Base-by-base conservation (phyloP, 306 rosid species). In the Medicago ruthenica region DNA sequence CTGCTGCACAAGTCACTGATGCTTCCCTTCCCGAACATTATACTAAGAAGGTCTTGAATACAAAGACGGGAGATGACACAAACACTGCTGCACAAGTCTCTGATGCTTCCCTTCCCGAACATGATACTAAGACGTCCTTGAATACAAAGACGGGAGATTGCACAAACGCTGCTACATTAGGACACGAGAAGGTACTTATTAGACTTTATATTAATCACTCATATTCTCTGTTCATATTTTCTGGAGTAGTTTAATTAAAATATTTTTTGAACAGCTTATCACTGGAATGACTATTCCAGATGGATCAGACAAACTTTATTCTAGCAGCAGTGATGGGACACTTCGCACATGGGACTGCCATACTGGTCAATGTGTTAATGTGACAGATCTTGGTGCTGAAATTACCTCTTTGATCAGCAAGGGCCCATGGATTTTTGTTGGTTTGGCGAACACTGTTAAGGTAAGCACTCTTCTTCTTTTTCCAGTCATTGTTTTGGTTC, bases 341-440 rank as follows among this genome's bases (percentile, higher is more conserved):
- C 37, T 75, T 54, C 53, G 85, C 5, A 67, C 76, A 55, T 90
- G 92, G 92, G 85, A 90, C 42, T 90, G 87, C 63, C 24, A 72
- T 36, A 83, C 80, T 39, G 85, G 89, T 47, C 70, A 17, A 17
- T 88, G 88, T 72, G 76, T 10, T 72, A 57, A 9, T 0, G 60
- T 70, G 9, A 48, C 39, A 34, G 68, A 81, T 58, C 75, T 85
- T 24, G 80, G 84, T 7, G 67, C 9, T 1, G 85, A 86, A 63
- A 79, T 80, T 36, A 82, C 71, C 45, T 87, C 77, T 70, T 76
- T 87, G 69, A 73, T 81, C 70, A 67, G 79, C 4, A 79, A 82
- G 64, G 89, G 88, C 1, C 67, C 76, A 10, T 90, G 89, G 89
- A 74, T 90, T 64, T 87, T 86, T 48, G 73, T 70, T 53, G 92